phyloP scores from a whole-genome alignment of 768 basidiomycete species.

The Phanerodontia chrysosporium region DNA sequence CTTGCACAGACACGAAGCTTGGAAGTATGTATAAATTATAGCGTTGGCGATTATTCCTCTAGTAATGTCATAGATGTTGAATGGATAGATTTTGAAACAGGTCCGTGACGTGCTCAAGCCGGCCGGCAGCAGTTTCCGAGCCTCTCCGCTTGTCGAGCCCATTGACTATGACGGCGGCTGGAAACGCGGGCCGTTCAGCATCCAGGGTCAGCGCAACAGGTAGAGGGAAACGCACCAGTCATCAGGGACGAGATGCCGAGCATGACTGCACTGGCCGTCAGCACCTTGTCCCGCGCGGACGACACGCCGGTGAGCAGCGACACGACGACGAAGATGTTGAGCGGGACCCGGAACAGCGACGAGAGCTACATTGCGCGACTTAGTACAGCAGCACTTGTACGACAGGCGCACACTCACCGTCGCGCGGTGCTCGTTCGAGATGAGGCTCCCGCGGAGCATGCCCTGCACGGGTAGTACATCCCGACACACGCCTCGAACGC shows the following conservation, averaged over 20 bases:
- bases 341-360: slow-evolving; percentile 68
- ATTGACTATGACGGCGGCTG: slow-evolving; percentile 14
- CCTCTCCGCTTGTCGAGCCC: slow-evolving; percentile 9
- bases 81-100: too few species aligned
- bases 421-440: slow-evolving; percentile 69
- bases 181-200: neutral
- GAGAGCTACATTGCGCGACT: slow-evolving; percentile 41
- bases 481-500: slow-evolving; percentile 74
- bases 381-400: too few species aligned
- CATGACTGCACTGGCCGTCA: slow-evolving; percentile 53
- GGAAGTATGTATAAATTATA: too few species aligned
- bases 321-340: slow-evolving; percentile 70
- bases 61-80: too few species aligned
- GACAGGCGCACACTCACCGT: slow-evolving; percentile 43
- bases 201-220: slow-evolving; percentile 6
- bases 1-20: too few species aligned
- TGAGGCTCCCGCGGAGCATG: slow-evolving; percentile 61
- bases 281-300: slow-evolving; percentile 55
- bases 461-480: slow-evolving; percentile 77
- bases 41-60: too few species aligned
- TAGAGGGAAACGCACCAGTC: slow-evolving; percentile 43
- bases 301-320: slow-evolving; percentile 68
- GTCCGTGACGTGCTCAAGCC: neutral
- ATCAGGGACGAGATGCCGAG: slow-evolving; percentile 55
- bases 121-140: slow-evolving; percentile 1